Conservation (phyloP, 495 filamentous ascomycete genomes). For the Corynascus novoguineensis region DNA sequence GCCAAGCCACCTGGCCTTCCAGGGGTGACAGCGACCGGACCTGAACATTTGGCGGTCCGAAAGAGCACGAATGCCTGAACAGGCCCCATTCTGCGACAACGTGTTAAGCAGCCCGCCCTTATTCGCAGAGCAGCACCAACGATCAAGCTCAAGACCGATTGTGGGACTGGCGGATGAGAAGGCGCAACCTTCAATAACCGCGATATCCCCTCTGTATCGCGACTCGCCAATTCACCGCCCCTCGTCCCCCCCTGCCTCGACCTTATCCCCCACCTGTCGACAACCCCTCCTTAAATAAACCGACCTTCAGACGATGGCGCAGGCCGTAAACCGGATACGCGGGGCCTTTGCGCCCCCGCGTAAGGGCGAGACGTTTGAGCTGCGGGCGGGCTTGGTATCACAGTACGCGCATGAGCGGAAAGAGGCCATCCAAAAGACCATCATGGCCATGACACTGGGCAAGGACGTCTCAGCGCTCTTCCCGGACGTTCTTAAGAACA, state of each 20-base stretch:
- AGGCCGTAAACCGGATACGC: conserved; percentile 91
- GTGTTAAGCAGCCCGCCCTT: background rate
- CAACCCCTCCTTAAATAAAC: background rate
- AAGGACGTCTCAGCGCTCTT: conserved; percentile 98
- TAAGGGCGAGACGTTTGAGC: conserved; percentile 98
- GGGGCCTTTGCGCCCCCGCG: conserved; percentile 84
- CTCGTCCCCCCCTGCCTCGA: background rate
- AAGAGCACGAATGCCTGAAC: background rate
- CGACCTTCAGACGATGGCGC: conserved; percentile 43
- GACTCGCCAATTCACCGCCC: conserved; percentile 17
- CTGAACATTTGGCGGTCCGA: conserved; percentile 6
- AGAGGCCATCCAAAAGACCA: conserved; percentile 98
- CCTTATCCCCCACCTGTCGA: conserved; percentile 5
- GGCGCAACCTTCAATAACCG: background rate
- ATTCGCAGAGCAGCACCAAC: background rate
- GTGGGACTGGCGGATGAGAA: background rate
- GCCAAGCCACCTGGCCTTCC: conserved; percentile 18
- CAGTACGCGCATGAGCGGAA: conserved; percentile 99
- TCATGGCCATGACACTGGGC: conserved; percentile 98
- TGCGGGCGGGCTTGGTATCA: conserved; percentile 93
- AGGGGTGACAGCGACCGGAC: conserved; percentile 1
- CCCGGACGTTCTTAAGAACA: conserved; percentile 98
- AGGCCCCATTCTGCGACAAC: conserved; percentile 14
- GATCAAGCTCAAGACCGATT: background rate
- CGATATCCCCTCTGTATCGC: conserved; percentile 8